Evolutionary conservation across 495 filamentous ascomycete species (phyloP).

Genomic region (Aspergillus wentii): DNA sequence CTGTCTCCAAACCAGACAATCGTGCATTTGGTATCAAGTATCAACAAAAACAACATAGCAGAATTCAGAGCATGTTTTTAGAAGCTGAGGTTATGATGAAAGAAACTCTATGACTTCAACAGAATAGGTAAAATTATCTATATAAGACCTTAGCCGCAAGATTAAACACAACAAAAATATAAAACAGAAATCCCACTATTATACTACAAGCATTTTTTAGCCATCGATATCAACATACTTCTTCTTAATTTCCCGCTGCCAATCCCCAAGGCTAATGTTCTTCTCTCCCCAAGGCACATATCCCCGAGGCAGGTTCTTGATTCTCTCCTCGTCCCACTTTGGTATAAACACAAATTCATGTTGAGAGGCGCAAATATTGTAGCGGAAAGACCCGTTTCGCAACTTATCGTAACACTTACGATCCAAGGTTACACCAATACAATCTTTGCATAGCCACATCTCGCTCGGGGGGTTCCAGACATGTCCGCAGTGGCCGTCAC

Average conservation of each 20-base stretch:
- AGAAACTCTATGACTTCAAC: too few species aligned
- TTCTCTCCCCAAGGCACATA: slow-evolving; percentile 4
- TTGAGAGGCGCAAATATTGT: slow-evolving; percentile 1
- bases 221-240: slow-evolving; percentile 43
- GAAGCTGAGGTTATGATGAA: too few species aligned
- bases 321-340: background rate
- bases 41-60: too few species aligned
- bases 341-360: slow-evolving; percentile 1
- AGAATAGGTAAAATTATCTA: too few species aligned
- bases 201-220: too few species aligned
- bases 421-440: slow-evolving; percentile 4
- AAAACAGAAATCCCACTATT: too few species aligned
- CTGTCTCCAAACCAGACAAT: too few species aligned
- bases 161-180: too few species aligned
- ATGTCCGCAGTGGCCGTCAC: background rate
- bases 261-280: slow-evolving; percentile 6
- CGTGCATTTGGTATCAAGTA: too few species aligned
- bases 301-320: background rate
- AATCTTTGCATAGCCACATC: slow-evolving; percentile 10
- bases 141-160: too few species aligned
- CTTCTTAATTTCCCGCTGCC: slow-evolving; percentile 7
- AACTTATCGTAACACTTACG: background rate
- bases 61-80: too few species aligned
- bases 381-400: background rate
- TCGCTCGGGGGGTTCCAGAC: slow-evolving; percentile 3